phyloP scores from a whole-genome alignment of 2,329 filamentous ascomycete genomes.

The Aureobasidium lini region DNA sequence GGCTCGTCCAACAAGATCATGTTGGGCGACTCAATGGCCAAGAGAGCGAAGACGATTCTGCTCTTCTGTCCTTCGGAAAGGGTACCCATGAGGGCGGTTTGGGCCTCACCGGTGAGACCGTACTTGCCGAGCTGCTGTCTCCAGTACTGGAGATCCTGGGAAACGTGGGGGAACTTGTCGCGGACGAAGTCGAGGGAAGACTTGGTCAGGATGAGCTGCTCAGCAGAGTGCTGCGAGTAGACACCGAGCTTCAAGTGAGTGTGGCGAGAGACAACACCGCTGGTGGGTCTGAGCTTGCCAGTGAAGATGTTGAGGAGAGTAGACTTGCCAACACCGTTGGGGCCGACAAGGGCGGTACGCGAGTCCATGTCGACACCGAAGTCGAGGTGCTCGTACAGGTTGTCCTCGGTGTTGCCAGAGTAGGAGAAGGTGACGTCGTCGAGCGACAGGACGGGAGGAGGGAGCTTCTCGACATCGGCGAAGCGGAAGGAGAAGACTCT shows the following conservation, averaged over 20 bases:
- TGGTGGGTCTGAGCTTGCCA: slow-evolving; percentile 79
- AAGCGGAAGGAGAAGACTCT: slow-evolving; percentile 96
- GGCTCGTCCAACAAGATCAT: slow-evolving; percentile 98
- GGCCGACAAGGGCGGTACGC: slow-evolving; percentile 89
- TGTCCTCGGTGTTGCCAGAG: slow-evolving; percentile 80
- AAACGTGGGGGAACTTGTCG: slow-evolving; percentile 83
- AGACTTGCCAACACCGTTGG: slow-evolving; percentile 98
- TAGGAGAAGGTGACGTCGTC: slow-evolving; percentile 98
- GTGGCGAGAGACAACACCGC: slow-evolving; percentile 77
- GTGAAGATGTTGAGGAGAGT: slow-evolving; percentile 95
- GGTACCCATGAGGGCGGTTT: slow-evolving; percentile 96
- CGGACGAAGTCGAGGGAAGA: slow-evolving; percentile 95
- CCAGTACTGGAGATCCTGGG: slow-evolving; percentile 99
- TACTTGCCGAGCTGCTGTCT: slow-evolving; percentile 93
- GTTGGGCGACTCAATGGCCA: slow-evolving; percentile 93
- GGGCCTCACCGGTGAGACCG: slow-evolving; percentile 83
- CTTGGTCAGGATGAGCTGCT: slow-evolving; percentile 97
- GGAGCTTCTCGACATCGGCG: slow-evolving; percentile 98
- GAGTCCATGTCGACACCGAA: slow-evolving; percentile 99
- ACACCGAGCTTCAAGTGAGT: slow-evolving; percentile 97
- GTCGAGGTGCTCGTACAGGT: slow-evolving; percentile 92
- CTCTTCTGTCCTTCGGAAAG: slow-evolving; percentile 96
- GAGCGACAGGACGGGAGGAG: slow-evolving; percentile 90
- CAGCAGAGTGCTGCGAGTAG: slow-evolving; percentile 97
- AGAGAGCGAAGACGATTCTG: slow-evolving; percentile 92